Percentiles rank a stretch among this genome's conserved stretches.
phyloP scores from a whole-genome alignment of 2,329 filamentous ascomycete species.

The Fusarium continuum region DNA sequence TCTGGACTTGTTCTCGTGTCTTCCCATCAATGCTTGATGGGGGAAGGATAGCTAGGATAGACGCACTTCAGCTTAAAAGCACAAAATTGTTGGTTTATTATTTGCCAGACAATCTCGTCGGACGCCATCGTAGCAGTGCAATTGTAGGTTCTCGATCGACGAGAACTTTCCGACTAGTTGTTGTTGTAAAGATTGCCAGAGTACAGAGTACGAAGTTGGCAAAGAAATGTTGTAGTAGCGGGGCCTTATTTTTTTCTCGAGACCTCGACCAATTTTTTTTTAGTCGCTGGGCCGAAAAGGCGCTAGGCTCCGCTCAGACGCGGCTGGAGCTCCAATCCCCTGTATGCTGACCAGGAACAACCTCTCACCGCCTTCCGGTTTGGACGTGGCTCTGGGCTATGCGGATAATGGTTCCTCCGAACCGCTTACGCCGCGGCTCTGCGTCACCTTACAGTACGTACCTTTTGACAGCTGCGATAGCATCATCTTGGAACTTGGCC shows the following conservation, averaged over 20 bases:
- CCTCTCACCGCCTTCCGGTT: constrained; percentile 35
- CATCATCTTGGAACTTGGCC: constrained; percentile 37
- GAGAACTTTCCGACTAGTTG: neutral
- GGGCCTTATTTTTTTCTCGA: too few species aligned
- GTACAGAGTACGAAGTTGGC: too few species aligned
- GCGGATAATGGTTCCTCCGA: constrained; percentile 26
- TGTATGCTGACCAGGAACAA: constrained; percentile 26
- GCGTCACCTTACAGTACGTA: constrained; percentile 35
- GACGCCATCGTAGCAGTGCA: constrained; percentile 70
- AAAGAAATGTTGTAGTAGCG: too few species aligned
- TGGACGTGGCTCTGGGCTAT: neutral
- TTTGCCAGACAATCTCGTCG: constrained; percentile 97
- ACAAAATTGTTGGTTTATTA: constrained; percentile 96
- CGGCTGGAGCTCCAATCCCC: constrained; percentile 24
- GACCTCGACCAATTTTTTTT: constrained; percentile 40
- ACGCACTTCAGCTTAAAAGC: constrained; percentile 90
- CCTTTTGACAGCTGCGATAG: constrained; percentile 35
- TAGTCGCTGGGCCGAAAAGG: constrained; percentile 14
- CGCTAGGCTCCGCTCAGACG: constrained; percentile 14
- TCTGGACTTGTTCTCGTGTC: neutral
- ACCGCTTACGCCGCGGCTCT: constrained; percentile 1
- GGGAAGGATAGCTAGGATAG: neutral
- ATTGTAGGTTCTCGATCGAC: neutral
- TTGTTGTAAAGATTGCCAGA: too few species aligned
- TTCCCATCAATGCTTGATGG: neutral